Percentiles rank a stretch among this genome's conserved stretches.
Conservation (phyloP, 1,139 yeast species). For the Debaryomycetaceae sp. region DNA sequence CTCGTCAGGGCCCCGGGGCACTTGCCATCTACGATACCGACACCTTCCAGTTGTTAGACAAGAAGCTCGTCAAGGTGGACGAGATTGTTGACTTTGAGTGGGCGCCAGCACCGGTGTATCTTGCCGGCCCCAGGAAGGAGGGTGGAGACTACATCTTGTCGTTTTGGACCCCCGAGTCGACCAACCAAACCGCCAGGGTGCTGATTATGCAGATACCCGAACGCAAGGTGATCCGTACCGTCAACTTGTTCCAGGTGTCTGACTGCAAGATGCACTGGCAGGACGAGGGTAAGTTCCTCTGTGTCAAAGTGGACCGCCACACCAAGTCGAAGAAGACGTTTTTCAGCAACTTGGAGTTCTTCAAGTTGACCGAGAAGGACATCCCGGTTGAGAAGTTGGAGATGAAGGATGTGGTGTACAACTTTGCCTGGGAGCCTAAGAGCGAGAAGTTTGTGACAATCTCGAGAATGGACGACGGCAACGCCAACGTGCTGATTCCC, state of each 20-base stretch:
- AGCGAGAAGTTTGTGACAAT: slow-evolving; percentile 83
- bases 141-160: slow-evolving; percentile 69
- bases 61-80: slow-evolving; percentile 78
- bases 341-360: slow-evolving; percentile 89
- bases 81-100: slow-evolving; percentile 91
- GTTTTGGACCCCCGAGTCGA: slow-evolving; percentile 95
- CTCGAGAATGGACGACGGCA: slow-evolving; percentile 59
- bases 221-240: slow-evolving; percentile 78
- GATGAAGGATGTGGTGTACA: slow-evolving; percentile 80
- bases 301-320: slow-evolving; percentile 96
- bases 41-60: slow-evolving; percentile 64
- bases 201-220: slow-evolving; percentile 86
- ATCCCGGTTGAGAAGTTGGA: slow-evolving; percentile 95
- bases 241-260: slow-evolving; percentile 90
- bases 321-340: slow-evolving; percentile 91
- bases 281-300: slow-evolving; percentile 73
- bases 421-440: slow-evolving; percentile 95
- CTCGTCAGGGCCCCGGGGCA: slow-evolving; percentile 92
- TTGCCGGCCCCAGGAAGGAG: slow-evolving; percentile 51
- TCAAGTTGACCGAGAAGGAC: slow-evolving; percentile 81
- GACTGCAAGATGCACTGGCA: slow-evolving; percentile 96
- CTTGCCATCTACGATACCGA: slow-evolving; percentile 74
- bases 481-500: slow-evolving; percentile 65
- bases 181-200: slow-evolving; percentile 93
- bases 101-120: slow-evolving; percentile 82